Evolutionary conservation across 176 grass and related monocot genomes (phyloP).

Genomic region (Sorghum bicolor): Sorghum_bicolor_NCBIv3 NC_012877.2:411001-411500

Average conservation of each 20-base stretch:
- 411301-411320: constrained; percentile 74
- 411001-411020: not conserved
- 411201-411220: not conserved
- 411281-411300: constrained; percentile 86
- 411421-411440: constrained; percentile 83
- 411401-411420: constrained; percentile 95
- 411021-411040: not conserved
- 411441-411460: constrained; percentile 77
- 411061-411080: constrained; percentile 1
- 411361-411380: constrained; percentile 72
- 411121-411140: constrained; percentile 7
- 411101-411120: not conserved
- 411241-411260: constrained; percentile 74
- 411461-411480: constrained; percentile 73
- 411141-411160: constrained; percentile 9
- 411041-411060: not conserved
- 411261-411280: constrained; percentile 85
- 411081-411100: not conserved
- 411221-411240: constrained; percentile 14
- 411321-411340: constrained; percentile 70
- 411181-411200: not conserved
- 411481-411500: constrained; percentile 72
- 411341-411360: constrained; percentile 67
- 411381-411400: constrained; percentile 79
- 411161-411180: not conserved